Conservation (phyloP, 345 rosid species). For the Eucalyptus shirleyi region DNA sequence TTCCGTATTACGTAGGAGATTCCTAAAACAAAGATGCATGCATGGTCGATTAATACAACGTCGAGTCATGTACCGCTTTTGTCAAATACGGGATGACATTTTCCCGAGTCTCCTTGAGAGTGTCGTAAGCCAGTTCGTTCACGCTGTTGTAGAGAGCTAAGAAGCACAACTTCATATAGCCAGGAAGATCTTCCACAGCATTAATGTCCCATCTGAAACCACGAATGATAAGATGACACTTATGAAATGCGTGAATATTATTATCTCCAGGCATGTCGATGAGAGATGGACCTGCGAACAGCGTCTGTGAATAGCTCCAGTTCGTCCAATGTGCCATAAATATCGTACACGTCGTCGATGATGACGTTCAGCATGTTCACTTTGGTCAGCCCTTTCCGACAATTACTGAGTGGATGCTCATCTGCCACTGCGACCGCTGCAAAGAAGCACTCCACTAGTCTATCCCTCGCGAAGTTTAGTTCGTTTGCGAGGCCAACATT, state of each 20-base stretch:
- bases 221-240: background rate
- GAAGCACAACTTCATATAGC: conserved; percentile 23
- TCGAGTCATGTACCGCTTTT: too few relatives aligned
- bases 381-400: conserved; percentile 14
- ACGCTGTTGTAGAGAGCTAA: conserved; percentile 18
- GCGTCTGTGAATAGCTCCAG: conserved; percentile 16
- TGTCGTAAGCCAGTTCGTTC: conserved; percentile 20
- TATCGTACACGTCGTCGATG: conserved; percentile 28
- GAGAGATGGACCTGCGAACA: conserved; percentile 6
- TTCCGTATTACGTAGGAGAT: too few relatives aligned
- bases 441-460: conserved; percentile 31
- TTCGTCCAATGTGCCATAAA: conserved; percentile 24
- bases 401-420: conserved; percentile 5
- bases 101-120: too few relatives aligned
- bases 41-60: too few relatives aligned
- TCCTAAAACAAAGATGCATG: too few relatives aligned
- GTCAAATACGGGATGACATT: too few relatives aligned
- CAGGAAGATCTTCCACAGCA: conserved; percentile 12
- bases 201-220: conserved; percentile 23
- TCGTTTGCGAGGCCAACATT: conserved; percentile 1
- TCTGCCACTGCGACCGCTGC: conserved; percentile 12
- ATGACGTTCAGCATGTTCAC: conserved; percentile 1
- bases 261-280: background rate
- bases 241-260: background rate
- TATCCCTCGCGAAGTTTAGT: conserved; percentile 22